Evolutionary conservation across 2,329 filamentous ascomycete species (phyloP).

Genomic region (Trichoderma sp.): DNA sequence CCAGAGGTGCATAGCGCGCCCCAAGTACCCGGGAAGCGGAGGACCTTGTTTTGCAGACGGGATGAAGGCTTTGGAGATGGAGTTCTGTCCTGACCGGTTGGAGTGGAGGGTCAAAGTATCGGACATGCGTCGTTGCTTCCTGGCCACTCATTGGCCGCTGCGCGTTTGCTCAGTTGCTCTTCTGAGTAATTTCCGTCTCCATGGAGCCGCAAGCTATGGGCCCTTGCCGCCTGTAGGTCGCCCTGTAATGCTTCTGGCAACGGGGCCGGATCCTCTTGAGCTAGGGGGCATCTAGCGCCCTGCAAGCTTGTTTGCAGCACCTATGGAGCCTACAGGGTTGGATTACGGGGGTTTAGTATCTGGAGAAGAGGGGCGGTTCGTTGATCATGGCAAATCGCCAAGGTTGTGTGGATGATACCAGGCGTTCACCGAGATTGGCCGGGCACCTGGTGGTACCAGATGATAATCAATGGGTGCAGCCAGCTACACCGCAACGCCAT

Average conservation of each 20-base stretch:
- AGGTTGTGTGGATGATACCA: neutral
- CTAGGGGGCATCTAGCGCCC: neutral
- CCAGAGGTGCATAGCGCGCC: neutral
- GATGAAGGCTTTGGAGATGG: neutral
- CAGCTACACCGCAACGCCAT: neutral
- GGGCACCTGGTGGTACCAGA: neutral
- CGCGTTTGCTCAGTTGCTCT: neutral
- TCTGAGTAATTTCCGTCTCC: neutral
- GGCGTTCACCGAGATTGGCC: conserved; percentile 8
- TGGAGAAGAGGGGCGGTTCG: conserved; percentile 11
- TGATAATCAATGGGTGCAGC: neutral
- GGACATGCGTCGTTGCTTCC: neutral
- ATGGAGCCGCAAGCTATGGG: neutral
- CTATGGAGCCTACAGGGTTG: neutral
- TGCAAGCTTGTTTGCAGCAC: neutral
- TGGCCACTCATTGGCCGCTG: conserved; percentile 2
- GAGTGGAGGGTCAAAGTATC: neutral
- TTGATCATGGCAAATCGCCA: neutral
- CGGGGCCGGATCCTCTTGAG: neutral
- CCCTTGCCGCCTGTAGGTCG: neutral
- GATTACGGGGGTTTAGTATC: neutral
- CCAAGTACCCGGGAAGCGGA: neutral
- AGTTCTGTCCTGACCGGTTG: neutral
- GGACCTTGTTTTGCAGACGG: neutral
- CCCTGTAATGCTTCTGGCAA: neutral